phyloP scores from a whole-genome alignment of 2,329 filamentous ascomycete genomes.

The Beauveria asiatica region DNA sequence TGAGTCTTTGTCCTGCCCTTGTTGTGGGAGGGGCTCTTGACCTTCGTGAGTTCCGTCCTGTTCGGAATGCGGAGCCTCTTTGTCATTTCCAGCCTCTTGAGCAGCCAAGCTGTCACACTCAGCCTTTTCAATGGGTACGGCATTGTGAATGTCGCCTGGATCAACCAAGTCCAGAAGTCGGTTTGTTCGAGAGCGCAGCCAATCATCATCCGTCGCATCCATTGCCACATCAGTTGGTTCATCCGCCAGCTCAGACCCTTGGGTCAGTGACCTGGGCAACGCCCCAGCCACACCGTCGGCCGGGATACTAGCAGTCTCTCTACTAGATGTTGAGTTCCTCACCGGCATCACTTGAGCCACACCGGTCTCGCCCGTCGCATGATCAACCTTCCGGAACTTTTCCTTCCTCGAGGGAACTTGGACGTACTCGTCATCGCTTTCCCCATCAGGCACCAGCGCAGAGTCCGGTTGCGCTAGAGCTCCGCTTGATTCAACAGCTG shows the following conservation, averaged over 20 bases:
- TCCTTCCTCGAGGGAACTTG: conserved; percentile 45
- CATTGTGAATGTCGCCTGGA: conserved; percentile 47
- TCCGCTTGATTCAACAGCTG: conserved; percentile 17
- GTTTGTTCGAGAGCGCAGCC: conserved; percentile 84
- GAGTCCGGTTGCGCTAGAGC: conserved; percentile 16
- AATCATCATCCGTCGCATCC: conserved; percentile 70
- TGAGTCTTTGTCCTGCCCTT: conserved; percentile 29
- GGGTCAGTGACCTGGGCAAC: conserved; percentile 2
- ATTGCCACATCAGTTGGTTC: conserved; percentile 14
- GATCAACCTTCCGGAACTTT: conserved; percentile 33
- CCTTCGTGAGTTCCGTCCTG: conserved; percentile 21
- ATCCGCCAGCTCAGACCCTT: conserved; percentile 19
- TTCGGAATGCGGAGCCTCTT: conserved; percentile 22
- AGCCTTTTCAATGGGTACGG: conserved; percentile 6
- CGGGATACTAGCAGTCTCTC: not conserved
- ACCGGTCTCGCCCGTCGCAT: conserved; percentile 17
- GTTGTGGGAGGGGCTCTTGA: conserved; percentile 14
- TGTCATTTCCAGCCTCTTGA: conserved; percentile 13
- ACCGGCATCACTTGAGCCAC: conserved; percentile 9
- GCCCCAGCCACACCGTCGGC: conserved; percentile 1
- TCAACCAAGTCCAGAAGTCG: conserved; percentile 77
- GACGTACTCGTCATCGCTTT: conserved; percentile 72
- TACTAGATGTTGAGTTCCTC: not conserved
- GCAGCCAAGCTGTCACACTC: not conserved
- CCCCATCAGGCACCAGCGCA: conserved; percentile 40